Base-by-base conservation (phyloP, 495 filamentous ascomycete species). In the Clavariopsis aquatica region DNA sequence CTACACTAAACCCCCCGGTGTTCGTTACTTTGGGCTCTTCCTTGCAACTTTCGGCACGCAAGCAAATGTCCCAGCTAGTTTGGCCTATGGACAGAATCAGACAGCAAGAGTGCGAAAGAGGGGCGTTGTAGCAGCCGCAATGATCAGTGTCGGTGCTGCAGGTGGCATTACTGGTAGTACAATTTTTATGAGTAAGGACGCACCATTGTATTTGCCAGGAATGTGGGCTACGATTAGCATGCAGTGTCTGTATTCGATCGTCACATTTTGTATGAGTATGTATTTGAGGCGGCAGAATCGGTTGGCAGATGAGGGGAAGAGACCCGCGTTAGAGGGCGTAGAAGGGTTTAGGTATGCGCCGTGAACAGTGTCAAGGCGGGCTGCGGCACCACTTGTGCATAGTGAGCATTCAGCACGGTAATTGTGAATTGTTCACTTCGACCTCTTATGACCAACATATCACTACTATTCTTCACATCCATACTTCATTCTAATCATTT, bases 221-320 rank as follows among this genome's bases (percentile, higher is more conserved):
- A 61, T 61, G 45, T 61, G 57, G 57, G 57, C 57, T 4, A 61
- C 57, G 17, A 61, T 61, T 34, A 27, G 26, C 17, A 61, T 61
- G 57, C 57, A 61, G 46, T 22, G 52, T 2, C 46, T 52, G 23
- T 61, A 61, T 19, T 52, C 46, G 23, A 43, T 61, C 22, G 49
- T 61, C 19, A 61, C 57, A 17, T 51, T 61, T 13, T 52, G 57
- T 22, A 34, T 61, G 57, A 49, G 38, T 15, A 61, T 61, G 57
- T 61, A 52, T 24, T 36, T 61, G 2, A 61, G 19, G 22, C 45
- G 57, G 27, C 4, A 22, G 57, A 61, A 61, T 38, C 45, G 17
- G 46, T 31, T 61, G 17, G 57, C 57, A 20, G 57, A 61, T 22
- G 57, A 52, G 27, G 57, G 57, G 23, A 61, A 61, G 46, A 61